These are phyloP conservation scores for Candida silvicultrix DNA, from an alignment of 805 yeast species.

Conservation along the genomic window DNA sequence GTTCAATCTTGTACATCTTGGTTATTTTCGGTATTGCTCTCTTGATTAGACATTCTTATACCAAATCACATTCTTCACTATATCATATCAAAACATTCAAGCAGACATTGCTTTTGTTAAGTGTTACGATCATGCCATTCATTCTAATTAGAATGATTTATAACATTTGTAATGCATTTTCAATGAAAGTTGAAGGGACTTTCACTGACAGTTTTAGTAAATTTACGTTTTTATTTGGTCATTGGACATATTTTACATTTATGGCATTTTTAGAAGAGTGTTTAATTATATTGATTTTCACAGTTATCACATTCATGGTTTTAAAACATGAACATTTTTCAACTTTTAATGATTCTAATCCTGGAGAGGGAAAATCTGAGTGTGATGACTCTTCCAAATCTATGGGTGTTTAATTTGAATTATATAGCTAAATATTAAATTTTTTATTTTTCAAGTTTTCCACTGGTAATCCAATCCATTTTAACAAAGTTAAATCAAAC, in stretches of 20 bases:
- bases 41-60: background rate
- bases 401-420: background rate
- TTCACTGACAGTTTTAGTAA: background rate
- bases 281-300: background rate
- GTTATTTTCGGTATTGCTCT: background rate
- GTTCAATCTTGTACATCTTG: background rate
- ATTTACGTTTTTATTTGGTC: slow-evolving; percentile 1
- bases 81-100: background rate
- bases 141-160: background rate
- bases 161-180: slow-evolving; percentile 3
- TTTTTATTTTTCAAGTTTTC: background rate
- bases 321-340: background rate
- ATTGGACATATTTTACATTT: background rate
- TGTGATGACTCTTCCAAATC: background rate
- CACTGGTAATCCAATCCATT: background rate
- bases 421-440: too few relatives aligned
- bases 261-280: background rate
- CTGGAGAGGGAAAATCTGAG: background rate
- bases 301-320: background rate
- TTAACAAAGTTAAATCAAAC: background rate
- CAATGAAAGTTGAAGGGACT: slow-evolving; percentile 17
- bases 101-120: slow-evolving; percentile 16
- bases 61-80: background rate
- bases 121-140: slow-evolving; percentile 9
- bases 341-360: background rate